Evolutionary conservation across 805 yeast species (phyloP).

Genomic region (Saturnispora bothae): DNA sequence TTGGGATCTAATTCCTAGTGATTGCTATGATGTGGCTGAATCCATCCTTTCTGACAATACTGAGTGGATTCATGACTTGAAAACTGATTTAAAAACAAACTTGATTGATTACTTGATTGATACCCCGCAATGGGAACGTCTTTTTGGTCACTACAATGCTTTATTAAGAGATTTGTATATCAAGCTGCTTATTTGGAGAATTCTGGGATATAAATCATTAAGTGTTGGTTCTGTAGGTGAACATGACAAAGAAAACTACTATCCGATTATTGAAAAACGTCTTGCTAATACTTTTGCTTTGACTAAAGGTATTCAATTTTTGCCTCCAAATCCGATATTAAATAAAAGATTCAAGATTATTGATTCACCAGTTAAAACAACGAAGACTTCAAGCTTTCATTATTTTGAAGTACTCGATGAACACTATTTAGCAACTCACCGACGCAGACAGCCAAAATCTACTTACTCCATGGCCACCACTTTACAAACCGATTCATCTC

Average conservation of each 20-base stretch:
- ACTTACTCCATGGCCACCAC: conserved; percentile 6
- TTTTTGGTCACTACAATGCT: conserved; percentile 74
- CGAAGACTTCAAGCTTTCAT: not conserved
- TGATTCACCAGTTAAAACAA: not conserved
- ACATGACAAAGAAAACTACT: conserved; percentile 8
- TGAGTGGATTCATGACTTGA: conserved; percentile 30
- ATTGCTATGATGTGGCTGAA: conserved; percentile 6
- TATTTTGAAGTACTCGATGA: conserved; percentile 56
- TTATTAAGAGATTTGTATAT: conserved; percentile 60
- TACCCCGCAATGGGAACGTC: conserved; percentile 38
- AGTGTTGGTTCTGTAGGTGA: conserved; percentile 6
- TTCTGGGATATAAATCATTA: conserved; percentile 26
- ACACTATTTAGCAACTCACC: conserved; percentile 44
- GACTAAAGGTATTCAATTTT: conserved; percentile 14
- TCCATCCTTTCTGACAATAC: not conserved
- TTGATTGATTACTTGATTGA: conserved; percentile 46
- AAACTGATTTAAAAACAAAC: conserved; percentile 35
- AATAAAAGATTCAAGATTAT: conserved; percentile 38
- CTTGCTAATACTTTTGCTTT: conserved; percentile 22
- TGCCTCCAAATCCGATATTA: conserved; percentile 30
- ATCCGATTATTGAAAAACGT: conserved; percentile 23
- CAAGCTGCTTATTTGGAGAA: conserved; percentile 59
- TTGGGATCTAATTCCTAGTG: conserved; percentile 57
- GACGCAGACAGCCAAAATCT: conserved; percentile 1
- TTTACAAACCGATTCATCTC: conserved; percentile 4